Conservation (phyloP, 1,284 basidiomycete species). For the Phaffia rhodozyma region DNA sequence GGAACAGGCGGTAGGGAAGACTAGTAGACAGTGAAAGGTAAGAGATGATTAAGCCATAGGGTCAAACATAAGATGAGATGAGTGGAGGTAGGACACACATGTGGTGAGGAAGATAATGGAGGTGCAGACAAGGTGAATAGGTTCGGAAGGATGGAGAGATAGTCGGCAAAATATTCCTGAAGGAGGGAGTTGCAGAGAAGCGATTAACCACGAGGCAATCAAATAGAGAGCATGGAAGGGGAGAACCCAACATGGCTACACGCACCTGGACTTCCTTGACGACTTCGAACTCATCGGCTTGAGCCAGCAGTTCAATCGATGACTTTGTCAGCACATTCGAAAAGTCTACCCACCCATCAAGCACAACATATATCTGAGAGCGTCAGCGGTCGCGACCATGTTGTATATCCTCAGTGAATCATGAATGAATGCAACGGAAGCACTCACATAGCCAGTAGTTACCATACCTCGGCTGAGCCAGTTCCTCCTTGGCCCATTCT, state of each 20-base stretch:
- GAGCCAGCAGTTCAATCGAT: slow-evolving; percentile 83
- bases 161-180: slow-evolving; percentile 93
- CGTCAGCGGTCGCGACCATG: background rate
- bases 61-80: background rate
- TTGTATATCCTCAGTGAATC: background rate
- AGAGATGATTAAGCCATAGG: background rate
- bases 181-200: background rate
- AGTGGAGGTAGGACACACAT: slow-evolving; percentile 24
- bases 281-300: slow-evolving; percentile 90
- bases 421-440: slow-evolving; percentile 38
- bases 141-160: slow-evolving; percentile 70
- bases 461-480: slow-evolving; percentile 82
- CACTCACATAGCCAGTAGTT: slow-evolving; percentile 96
- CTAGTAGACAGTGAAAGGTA: slow-evolving; percentile 6
- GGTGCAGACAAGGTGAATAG: slow-evolving; percentile 77
- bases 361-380: slow-evolving; percentile 14
- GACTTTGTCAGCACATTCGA: slow-evolving; percentile 85
- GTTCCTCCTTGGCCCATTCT: slow-evolving; percentile 66
- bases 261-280: slow-evolving; percentile 89
- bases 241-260: background rate
- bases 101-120: slow-evolving; percentile 30
- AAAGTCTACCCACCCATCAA: slow-evolving; percentile 52
- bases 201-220: background rate
- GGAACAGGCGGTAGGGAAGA: slow-evolving; percentile 33
- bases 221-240: background rate